Evolutionary conservation across 106 monocot species (phyloP).

Genomic region (Vanilla planifolia): DNA sequence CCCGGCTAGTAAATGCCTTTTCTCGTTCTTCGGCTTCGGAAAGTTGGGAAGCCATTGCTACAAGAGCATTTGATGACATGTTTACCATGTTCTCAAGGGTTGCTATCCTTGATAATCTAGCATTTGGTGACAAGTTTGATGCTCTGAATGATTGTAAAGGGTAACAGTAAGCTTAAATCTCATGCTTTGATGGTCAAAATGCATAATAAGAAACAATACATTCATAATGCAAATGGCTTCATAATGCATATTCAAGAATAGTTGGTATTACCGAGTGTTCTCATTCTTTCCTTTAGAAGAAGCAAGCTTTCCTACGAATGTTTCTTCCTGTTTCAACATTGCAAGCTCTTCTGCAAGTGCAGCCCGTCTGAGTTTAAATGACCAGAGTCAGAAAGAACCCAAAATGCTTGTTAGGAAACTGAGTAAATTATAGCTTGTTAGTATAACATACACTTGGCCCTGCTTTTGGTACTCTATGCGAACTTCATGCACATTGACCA

Average conservation of each 20-base stretch:
- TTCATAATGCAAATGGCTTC: not conserved
- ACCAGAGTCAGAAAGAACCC: conserved; percentile 4
- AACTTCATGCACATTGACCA: conserved; percentile 92
- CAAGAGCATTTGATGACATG: conserved; percentile 83
- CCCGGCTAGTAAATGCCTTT: conserved; percentile 61
- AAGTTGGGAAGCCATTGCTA: conserved; percentile 94
- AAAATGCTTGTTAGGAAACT: conserved; percentile 1
- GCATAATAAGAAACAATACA: not conserved
- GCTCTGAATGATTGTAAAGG: conserved; percentile 26
- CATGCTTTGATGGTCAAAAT: not conserved
- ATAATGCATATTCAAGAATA: conserved; percentile 2
- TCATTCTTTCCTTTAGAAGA: conserved; percentile 71
- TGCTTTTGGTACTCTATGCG: conserved; percentile 92
- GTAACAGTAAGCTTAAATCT: not conserved
- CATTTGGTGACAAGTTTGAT: conserved; percentile 63
- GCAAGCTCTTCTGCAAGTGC: conserved; percentile 78
- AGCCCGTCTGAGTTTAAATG: conserved; percentile 40
- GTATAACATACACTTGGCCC: conserved; percentile 80
- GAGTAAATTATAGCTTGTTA: not conserved
- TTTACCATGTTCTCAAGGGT: conserved; percentile 90
- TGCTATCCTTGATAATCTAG: conserved; percentile 63
- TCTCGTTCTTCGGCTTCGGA: conserved; percentile 96
- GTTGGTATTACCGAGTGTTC: conserved; percentile 33
- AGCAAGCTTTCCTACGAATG: conserved; percentile 28
- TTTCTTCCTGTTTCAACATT: conserved; percentile 63